Evolutionary conservation across 176 grass and related monocot species (phyloP), one percentile per base, ranked within the genome.

Genomic region (Carex kokanica): DNA sequence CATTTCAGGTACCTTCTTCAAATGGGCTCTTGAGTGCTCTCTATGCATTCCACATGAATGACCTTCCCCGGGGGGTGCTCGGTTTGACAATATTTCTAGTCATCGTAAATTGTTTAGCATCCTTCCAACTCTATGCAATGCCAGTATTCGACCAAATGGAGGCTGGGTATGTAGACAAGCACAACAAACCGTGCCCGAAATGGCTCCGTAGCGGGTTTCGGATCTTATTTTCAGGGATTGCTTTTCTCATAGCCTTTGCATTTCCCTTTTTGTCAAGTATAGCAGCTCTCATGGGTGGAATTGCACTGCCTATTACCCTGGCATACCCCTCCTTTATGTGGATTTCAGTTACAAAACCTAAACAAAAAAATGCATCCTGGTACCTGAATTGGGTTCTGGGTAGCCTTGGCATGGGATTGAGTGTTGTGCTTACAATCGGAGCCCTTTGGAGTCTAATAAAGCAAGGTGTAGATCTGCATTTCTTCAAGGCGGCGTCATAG

Each of bases 271-370:
- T 95, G 20, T 83, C 97, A 18, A 62, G 90, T 64, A 82, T 99
- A 64, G 89, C 88, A 3, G 93, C 84, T 3, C 91, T 99, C 34
- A 62, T 90, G 7, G 97, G 97, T 1, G 97, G 85, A 0, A 86
- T 96, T 80, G 85, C 93, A 17, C 87, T 99, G 83, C 96, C 96
- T n/a, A 53, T 95, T 27, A 99, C 96, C 20, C 84, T 96, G 2
- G 97, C 93, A 1, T 96, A 92, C 63, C 93, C 97, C 17, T 99
- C 92, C 91, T 96, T 94, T 89, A 99, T 99, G 97, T 99, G 97
- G 97, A 86, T 93, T 70, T 65, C 84, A 2, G 87, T 96, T 71
- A 99, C 87, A 87, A 99, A 93, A 59, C 91, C 97, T 2, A 59
- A 73, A 11, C 86, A 36, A 55, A 92, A 90, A 47, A 74, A 78